Conservation (phyloP, 768 basidiomycete species). For the Leucocoprinus leucothites region DNA sequence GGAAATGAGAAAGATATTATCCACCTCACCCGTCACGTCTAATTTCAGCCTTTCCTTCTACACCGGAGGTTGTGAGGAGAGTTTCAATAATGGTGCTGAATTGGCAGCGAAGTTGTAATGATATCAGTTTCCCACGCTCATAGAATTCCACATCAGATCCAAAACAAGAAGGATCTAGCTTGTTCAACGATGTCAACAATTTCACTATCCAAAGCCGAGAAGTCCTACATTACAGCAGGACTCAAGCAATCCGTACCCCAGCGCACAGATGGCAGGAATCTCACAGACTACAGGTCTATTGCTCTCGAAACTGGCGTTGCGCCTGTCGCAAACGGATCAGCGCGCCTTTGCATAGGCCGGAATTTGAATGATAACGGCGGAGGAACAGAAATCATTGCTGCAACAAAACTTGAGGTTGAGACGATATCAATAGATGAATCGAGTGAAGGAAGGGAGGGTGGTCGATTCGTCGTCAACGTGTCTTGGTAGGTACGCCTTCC, state of each 20-base stretch:
- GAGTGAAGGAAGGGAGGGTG: slow-evolving; percentile 47
- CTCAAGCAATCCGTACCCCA: slow-evolving; percentile 55
- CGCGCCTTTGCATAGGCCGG: slow-evolving; percentile 70
- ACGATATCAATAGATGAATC: slow-evolving; percentile 42
- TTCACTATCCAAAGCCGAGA: slow-evolving; percentile 73
- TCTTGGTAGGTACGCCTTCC: slow-evolving; percentile 59
- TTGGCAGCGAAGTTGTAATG: neutral
- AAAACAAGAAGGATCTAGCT: neutral
- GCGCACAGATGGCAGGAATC: slow-evolving; percentile 74
- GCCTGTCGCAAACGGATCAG: slow-evolving; percentile 84
- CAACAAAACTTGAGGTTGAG: slow-evolving; percentile 77
- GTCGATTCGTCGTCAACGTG: slow-evolving; percentile 58
- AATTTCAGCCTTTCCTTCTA: too few relatives aligned
- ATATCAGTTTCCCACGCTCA: neutral
- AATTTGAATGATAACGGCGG: slow-evolving; percentile 31
- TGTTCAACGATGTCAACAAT: neutral
- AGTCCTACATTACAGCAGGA: slow-evolving; percentile 69
- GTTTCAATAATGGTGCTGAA: too few relatives aligned
- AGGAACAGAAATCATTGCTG: slow-evolving; percentile 78
- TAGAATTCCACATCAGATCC: neutral
- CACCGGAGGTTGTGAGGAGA: too few relatives aligned
- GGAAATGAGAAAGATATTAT: too few relatives aligned
- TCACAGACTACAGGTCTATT: slow-evolving; percentile 65
- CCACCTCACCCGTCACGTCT: too few relatives aligned
- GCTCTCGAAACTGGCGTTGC: slow-evolving; percentile 75